Evolutionary conservation across 306 rosid species (phyloP), one percentile per base, ranked within the genome.

Genomic region (Cucurbita argyrosperma): DNA sequence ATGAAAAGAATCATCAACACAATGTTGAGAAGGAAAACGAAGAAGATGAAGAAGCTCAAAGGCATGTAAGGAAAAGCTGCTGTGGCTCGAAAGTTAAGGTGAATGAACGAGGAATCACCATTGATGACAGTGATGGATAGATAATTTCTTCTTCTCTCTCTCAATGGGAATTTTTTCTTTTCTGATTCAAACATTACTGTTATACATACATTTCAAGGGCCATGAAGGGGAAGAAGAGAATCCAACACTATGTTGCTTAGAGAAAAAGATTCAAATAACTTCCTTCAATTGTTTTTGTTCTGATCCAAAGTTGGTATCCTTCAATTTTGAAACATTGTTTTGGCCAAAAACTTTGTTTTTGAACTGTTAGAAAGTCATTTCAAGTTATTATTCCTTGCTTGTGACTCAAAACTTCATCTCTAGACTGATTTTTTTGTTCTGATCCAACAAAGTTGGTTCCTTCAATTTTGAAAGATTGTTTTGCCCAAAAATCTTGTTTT

Each of bases 31-130:
- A 55, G 8, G 60, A 55, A 55, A 55, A 55, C 12, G 65, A 13
- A 14, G 85, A 58, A 66, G 71, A 45, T 72, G 69, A 74, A 59
- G 69, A 74, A 59, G 64, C 59, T 76, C 87, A 71, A 77, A 35
- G 3, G 50, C 55, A 67, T 59, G 76, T 70, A 53, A 66, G 80
- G 84, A 83, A 78, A 79, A 79, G 61, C 67, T 87, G 93, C 53
- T 88, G 98, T 63, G 85, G 85, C 66, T 50, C 83, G 10, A 93
- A 86, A 82, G 80, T 85, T 62, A 86, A 42, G 83, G 82, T 87
- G 40, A 78, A 71, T 63, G 80, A 80, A 68, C 30, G 65, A 59
- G 15, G 65, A 59, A 26, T 11, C 63, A 13, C 4, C 35, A 30
- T 2, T 30, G 35, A 30, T 30, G 35, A 30, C 0, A 30, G 35